Percentiles rank a stretch among this genome's conserved stretches.
Conservation (phyloP, 1,284 basidiomycete genomes). For the Apiotrichum porosum region DNA sequence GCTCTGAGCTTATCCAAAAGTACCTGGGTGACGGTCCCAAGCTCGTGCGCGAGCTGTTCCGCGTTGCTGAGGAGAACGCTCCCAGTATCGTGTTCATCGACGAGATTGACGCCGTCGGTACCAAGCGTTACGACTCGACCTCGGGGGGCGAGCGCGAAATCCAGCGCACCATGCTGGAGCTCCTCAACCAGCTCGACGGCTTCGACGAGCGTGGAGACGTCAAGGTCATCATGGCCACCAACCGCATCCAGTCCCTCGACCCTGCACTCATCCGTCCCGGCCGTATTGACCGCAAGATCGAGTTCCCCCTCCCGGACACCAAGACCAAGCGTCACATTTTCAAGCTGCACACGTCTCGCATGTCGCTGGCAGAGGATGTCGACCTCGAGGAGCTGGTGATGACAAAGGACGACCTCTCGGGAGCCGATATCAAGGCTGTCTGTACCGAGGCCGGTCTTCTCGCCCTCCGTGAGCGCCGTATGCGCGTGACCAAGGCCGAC, state of each 20-base stretch:
- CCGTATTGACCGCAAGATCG: slow-evolving; percentile 97
- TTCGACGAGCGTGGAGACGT: slow-evolving; percentile 99
- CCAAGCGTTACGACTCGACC: slow-evolving; percentile 94
- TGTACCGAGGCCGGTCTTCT: slow-evolving; percentile 95
- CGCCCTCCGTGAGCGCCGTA: slow-evolving; percentile 88
- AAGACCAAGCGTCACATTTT: slow-evolving; percentile 99
- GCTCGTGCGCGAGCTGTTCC: slow-evolving; percentile 93
- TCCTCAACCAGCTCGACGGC: slow-evolving; percentile 69
- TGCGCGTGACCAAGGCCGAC: slow-evolving; percentile 92
- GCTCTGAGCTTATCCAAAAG: slow-evolving; percentile 98
- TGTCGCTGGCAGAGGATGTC: slow-evolving; percentile 88
- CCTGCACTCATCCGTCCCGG: slow-evolving; percentile 96
- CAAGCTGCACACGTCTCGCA: slow-evolving; percentile 91
- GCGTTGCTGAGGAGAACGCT: slow-evolving; percentile 93
- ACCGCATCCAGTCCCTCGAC: slow-evolving; percentile 81
- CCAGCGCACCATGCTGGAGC: slow-evolving; percentile 97
- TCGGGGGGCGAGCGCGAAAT: slow-evolving; percentile 98
- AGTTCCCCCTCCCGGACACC: slow-evolving; percentile 88
- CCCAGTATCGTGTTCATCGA: slow-evolving; percentile 99
- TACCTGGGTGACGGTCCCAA: slow-evolving; percentile 99
- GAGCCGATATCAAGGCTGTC: slow-evolving; percentile 97
- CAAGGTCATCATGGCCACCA: slow-evolving; percentile 66
- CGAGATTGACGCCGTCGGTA: slow-evolving; percentile 97
- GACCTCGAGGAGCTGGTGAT: slow-evolving; percentile 94
- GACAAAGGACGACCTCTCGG: slow-evolving; percentile 93